These are phyloP conservation scores for Spathaspora girioi DNA, from an alignment of 805 yeast species.

Conservation along the genomic window DNA sequence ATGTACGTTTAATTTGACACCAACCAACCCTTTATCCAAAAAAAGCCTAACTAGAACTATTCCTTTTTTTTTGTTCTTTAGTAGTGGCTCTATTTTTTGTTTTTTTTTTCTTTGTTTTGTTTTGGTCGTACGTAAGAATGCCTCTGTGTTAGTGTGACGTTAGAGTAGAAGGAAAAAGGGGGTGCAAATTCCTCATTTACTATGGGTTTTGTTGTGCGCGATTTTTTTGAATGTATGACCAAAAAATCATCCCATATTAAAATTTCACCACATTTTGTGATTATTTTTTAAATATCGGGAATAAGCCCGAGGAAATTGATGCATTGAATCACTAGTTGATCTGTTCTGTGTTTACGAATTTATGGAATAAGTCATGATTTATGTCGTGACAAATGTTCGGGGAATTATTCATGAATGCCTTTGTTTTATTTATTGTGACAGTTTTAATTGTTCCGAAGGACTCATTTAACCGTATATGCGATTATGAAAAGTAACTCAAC, in stretches of 20 bases:
- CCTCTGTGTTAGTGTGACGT: neutral
- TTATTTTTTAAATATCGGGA: neutral
- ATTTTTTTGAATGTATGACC: neutral
- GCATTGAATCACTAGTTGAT: neutral
- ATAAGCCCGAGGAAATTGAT: neutral
- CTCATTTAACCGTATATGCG: neutral
- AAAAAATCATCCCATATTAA: neutral
- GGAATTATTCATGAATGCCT: neutral
- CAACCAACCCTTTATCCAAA: neutral
- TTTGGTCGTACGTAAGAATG: neutral
- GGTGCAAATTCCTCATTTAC: neutral
- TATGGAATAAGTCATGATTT: no score
- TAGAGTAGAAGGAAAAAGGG: neutral
- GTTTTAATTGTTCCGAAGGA: neutral
- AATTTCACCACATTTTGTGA: neutral
- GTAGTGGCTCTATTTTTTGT: neutral
- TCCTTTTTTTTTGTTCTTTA: neutral
- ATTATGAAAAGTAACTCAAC: no score
- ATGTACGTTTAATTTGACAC: neutral
- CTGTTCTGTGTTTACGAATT: neutral
- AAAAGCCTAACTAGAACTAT: neutral
- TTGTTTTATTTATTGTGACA: neutral
- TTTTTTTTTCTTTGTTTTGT: neutral
- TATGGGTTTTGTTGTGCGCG: neutral
- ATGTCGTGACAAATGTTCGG: neutral